These are phyloP conservation scores for Colletotrichum sp. DNA, from an alignment of 2,329 filamentous ascomycete genomes.

Conservation along the genomic window DNA sequence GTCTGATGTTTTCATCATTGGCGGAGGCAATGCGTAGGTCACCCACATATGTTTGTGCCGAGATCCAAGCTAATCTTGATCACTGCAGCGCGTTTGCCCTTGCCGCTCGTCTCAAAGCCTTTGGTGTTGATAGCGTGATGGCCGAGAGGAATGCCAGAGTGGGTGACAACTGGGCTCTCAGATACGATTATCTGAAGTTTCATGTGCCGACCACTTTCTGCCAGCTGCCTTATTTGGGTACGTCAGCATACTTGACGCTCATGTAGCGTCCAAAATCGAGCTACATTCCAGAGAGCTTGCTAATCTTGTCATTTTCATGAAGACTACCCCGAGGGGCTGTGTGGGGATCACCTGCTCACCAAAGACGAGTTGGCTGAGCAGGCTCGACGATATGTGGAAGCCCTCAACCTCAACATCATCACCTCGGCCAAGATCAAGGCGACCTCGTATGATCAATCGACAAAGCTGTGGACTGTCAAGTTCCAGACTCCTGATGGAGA, in stretches of 20 bases:
- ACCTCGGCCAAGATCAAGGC: slow-evolving; percentile 29
- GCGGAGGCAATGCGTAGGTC: slow-evolving; percentile 36
- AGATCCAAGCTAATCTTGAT: background rate
- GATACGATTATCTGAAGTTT: slow-evolving; percentile 42
- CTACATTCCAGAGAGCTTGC: background rate
- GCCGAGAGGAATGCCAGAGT: slow-evolving; percentile 36
- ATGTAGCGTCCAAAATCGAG: background rate
- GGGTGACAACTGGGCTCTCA: slow-evolving; percentile 43
- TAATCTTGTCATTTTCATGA: background rate
- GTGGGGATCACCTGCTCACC: slow-evolving; percentile 24
- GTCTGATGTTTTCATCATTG: slow-evolving; percentile 39
- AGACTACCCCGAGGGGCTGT: background rate
- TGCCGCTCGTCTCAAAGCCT: slow-evolving; percentile 41
- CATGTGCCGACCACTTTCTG: slow-evolving; percentile 40
- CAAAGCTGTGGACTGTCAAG: slow-evolving; percentile 29
- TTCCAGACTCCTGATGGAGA: slow-evolving; percentile 23
- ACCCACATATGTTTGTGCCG: background rate
- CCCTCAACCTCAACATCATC: slow-evolving; percentile 32
- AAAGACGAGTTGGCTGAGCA: slow-evolving; percentile 30
- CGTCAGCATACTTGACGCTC: background rate
- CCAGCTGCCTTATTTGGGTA: slow-evolving; percentile 39
- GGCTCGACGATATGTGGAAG: slow-evolving; percentile 28
- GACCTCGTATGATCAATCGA: slow-evolving; percentile 27
- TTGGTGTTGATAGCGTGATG: slow-evolving; percentile 39
- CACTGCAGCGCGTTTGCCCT: slow-evolving; percentile 28